Conservation (phyloP, 352 stramenopile genomes). For the Globisporangium heterothallicum region DNA sequence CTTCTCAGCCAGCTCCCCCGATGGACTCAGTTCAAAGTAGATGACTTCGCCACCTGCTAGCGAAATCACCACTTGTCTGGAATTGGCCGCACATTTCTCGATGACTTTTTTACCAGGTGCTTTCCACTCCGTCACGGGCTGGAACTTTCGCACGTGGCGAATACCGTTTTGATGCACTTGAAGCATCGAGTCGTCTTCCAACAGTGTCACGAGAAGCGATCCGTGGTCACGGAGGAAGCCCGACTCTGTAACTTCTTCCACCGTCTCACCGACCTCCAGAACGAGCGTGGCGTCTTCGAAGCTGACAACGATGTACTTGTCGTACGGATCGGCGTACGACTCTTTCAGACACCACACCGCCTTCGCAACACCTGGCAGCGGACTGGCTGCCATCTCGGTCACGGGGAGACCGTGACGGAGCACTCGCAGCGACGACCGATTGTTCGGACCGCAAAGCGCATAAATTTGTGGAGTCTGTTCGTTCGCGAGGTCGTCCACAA, state of each 20-base stretch:
- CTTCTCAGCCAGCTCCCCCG: slow-evolving; percentile 91
- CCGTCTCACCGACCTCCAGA: slow-evolving; percentile 94
- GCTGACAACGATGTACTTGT: slow-evolving; percentile 98
- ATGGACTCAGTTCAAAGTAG: slow-evolving; percentile 97
- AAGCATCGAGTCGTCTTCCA: slow-evolving; percentile 94
- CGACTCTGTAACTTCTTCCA: slow-evolving; percentile 96
- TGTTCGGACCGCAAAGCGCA: slow-evolving; percentile 90
- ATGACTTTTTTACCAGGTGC: slow-evolving; percentile 97
- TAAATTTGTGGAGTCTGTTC: slow-evolving; percentile 98
- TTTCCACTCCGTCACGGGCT: slow-evolving; percentile 95
- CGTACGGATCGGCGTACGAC: slow-evolving; percentile 58
- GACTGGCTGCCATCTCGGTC: slow-evolving; percentile 95
- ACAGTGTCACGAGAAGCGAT: slow-evolving; percentile 92
- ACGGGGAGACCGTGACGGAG: slow-evolving; percentile 95
- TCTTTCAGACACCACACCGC: slow-evolving; percentile 94
- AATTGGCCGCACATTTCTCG: slow-evolving; percentile 95
- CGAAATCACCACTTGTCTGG: slow-evolving; percentile 95
- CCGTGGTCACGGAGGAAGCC: slow-evolving; percentile 93
- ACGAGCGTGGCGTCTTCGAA: slow-evolving; percentile 99
- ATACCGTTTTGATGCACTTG: slow-evolving; percentile 96
- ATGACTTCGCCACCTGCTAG: slow-evolving; percentile 95
- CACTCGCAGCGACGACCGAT: slow-evolving; percentile 92
- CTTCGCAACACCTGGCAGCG: slow-evolving; percentile 93
- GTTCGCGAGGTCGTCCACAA: slow-evolving; percentile 93
- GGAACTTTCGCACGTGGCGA: slow-evolving; percentile 92